phyloP scores from a whole-genome alignment of 495 filamentous ascomycete genomes.

The Acidomyces sp. region DNA sequence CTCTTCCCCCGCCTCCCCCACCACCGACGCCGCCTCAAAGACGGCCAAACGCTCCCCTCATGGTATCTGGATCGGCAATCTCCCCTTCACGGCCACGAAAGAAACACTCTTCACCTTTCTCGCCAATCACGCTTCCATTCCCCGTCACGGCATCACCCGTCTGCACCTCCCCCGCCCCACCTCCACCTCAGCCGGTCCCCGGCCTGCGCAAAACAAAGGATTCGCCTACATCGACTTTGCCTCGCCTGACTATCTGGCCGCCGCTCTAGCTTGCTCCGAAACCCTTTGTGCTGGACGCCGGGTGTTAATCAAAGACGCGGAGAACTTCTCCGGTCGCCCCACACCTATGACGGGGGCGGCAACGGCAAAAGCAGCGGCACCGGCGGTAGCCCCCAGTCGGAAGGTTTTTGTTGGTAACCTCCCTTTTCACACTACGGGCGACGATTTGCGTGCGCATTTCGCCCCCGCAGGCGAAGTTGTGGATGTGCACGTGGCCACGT shows the following conservation, averaged over 20 bases:
- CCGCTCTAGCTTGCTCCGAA: conserved; percentile 69
- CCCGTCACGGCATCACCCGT: conserved; percentile 59
- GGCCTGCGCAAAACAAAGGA: conserved; percentile 53
- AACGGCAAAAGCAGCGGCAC: conserved; percentile 28
- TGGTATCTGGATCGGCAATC: conserved; percentile 92
- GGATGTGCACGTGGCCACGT: conserved; percentile 78
- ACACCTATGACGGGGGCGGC: conserved; percentile 33
- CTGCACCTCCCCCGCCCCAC: conserved; percentile 57
- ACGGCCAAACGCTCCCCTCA: conserved; percentile 52
- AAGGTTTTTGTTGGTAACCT: conserved; percentile 91
- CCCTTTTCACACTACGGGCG: conserved; percentile 69
- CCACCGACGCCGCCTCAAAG: conserved; percentile 25
- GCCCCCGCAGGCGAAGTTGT: conserved; percentile 64
- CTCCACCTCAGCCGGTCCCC: conserved; percentile 11
- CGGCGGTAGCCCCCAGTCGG: conserved; percentile 47
- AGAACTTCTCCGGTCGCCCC: conserved; percentile 69
- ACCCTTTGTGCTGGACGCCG: conserved; percentile 58
- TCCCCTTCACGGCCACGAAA: conserved; percentile 65
- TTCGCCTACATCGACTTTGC: conserved; percentile 95
- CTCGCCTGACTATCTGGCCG: conserved; percentile 47
- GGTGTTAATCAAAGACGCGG: conserved; percentile 83
- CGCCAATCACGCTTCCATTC: conserved; percentile 52
- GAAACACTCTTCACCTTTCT: conserved; percentile 63
- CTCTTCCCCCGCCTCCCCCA: conserved; percentile 17
- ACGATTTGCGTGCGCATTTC: conserved; percentile 67